Conservation (phyloP, 805 yeast genomes). For the Lachancea lanzarotensis region DNA sequence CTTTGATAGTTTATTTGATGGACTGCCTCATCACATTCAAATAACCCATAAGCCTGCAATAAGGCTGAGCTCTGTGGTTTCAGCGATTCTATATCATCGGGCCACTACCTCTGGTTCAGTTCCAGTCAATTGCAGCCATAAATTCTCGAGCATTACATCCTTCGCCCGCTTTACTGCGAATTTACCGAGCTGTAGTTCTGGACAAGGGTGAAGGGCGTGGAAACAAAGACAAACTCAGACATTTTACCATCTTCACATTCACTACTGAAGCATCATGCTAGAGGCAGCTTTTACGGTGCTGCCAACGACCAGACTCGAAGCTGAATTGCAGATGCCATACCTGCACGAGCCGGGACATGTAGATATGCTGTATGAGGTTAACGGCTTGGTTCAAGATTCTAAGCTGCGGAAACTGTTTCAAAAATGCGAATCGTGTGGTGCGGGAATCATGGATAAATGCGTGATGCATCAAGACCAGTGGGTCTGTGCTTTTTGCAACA, state of each 20-base stretch:
- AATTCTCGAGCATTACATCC: too few species aligned
- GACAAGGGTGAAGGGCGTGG: neutral
- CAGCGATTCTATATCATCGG: too few species aligned
- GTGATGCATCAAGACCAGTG: constrained; percentile 7
- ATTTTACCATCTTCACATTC: neutral
- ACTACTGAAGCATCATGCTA: neutral
- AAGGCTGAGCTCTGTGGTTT: too few species aligned
- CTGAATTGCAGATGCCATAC: constrained; percentile 9
- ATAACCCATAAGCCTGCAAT: too few species aligned
- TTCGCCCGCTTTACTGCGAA: too few species aligned
- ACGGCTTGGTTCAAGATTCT: neutral
- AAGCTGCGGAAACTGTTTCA: neutral
- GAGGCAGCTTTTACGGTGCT: constrained; percentile 4
- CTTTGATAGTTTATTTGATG: too few species aligned
- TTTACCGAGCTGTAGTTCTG: too few species aligned
- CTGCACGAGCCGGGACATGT: constrained; percentile 12
- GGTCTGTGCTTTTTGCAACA: constrained; percentile 15
- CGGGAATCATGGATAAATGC: constrained; percentile 6
- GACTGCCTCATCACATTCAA: too few species aligned
- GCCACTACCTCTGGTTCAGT: too few species aligned
- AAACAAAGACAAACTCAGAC: neutral
- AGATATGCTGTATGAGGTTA: constrained; percentile 11
- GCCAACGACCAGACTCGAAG: constrained; percentile 16
- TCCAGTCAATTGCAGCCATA: too few species aligned
- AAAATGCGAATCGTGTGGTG: constrained; percentile 5